Evolutionary conservation across 441 rosid species (phyloP), one percentile per base, ranked within the genome.

Genomic region (Populus hybrid): DNA sequence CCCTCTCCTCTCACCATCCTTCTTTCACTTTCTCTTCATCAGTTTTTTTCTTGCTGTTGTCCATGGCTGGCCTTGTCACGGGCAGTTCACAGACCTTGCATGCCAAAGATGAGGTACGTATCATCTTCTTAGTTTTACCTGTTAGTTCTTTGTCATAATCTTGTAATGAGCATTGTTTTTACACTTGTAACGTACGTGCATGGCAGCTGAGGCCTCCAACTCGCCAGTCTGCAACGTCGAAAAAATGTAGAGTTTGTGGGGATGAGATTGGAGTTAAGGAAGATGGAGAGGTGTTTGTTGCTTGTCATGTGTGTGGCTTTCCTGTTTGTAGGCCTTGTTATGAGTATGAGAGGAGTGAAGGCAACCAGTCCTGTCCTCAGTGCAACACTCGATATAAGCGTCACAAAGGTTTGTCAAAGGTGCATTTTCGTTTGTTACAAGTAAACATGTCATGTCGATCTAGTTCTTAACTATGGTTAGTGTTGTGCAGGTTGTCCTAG

Each of bases 311-410:
- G 34, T 94, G 97, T 40, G 85, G 91, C 1, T 92, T 88, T 84
- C 97, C 97, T 1, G 93, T 92, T 76, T 94, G 98, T 72, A 85
- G 78, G 82, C 94, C 97, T 70, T 92, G 97, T 80, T 92, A 90
- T 70, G 97, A 88, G 71, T 92, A 92, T 19, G 98, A 92, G 72
- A 85, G 94, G 81, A 91, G 92, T 72, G 95, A 89, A 72, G 98
- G 97, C 30, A 90, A 84, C 81, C 92, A 88, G 84, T 87, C 89
- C 64, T 94, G 98, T 79, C 97, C 97, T 79, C 94, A 92, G 73
- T 94, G 98, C 84, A 91, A 89, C 86, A 82, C 94, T 86, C 95
- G 90, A 76, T 94, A 89, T 77, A 92, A 88, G 86, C 89, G 91
- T 76, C 94, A 89, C 73, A 94, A 85, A 90, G 97, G 98, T 88